Evolutionary conservation across 805 yeast genomes (phyloP).

Genomic region (Debaryomyces castellii): DNA sequence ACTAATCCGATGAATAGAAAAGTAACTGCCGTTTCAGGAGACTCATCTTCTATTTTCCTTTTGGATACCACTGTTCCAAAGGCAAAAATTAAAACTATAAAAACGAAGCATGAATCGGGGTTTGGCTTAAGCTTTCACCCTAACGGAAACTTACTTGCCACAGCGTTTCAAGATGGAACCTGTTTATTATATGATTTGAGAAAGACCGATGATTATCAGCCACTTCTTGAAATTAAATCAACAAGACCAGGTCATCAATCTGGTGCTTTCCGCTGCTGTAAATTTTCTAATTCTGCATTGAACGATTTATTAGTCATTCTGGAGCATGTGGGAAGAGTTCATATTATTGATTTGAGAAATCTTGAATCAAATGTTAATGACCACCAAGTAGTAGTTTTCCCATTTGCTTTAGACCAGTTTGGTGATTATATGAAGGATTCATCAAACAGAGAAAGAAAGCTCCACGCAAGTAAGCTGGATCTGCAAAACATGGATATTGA

Average conservation of each 20-base stretch:
- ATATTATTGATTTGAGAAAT: constrained; percentile 76
- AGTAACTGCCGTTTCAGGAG: constrained; percentile 65
- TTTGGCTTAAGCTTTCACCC: constrained; percentile 78
- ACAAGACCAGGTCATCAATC: constrained; percentile 54
- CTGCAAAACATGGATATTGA: neutral
- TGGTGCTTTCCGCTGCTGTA: constrained; percentile 69
- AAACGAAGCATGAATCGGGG: constrained; percentile 72
- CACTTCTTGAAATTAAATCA: constrained; percentile 55
- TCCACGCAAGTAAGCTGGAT: neutral
- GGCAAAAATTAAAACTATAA: constrained; percentile 38
- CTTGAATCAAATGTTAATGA: constrained; percentile 43
- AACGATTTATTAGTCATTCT: constrained; percentile 75
- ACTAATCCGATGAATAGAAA: constrained; percentile 48
- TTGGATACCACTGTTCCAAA: constrained; percentile 41
- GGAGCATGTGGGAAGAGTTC: constrained; percentile 87
- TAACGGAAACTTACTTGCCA: constrained; percentile 72
- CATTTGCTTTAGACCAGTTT: constrained; percentile 46
- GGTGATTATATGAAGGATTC: constrained; percentile 21
- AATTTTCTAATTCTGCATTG: constrained; percentile 51
- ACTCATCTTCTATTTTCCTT: constrained; percentile 63
- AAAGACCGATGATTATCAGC: constrained; percentile 42
- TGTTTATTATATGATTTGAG: constrained; percentile 77
- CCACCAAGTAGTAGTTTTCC: constrained; percentile 75
- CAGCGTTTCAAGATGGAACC: constrained; percentile 84
- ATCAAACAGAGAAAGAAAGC: neutral